Evolutionary conservation across 1,284 basidiomycete genomes (phyloP).

Genomic region (Ceratobasidium sp.): DNA sequence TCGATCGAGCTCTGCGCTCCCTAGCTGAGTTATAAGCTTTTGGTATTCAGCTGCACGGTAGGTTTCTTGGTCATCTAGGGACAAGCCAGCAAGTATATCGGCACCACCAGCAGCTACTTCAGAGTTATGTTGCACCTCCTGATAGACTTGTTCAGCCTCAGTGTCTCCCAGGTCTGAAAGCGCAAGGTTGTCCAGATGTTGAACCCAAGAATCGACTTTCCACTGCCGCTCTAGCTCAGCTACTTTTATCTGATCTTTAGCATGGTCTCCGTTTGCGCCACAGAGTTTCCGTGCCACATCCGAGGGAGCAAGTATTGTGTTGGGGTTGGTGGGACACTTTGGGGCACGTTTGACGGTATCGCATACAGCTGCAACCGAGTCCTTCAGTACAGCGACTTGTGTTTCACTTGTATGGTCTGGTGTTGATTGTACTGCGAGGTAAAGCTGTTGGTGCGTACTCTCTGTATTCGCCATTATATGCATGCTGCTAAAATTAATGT

Average conservation of each 20-base stretch:
- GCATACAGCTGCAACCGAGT: constrained; percentile 20
- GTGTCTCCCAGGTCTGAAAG: constrained; percentile 2
- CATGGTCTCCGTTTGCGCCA: constrained; percentile 37
- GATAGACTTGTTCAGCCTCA: constrained; percentile 16
- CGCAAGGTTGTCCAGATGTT: constrained; percentile 15
- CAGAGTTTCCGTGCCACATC: constrained; percentile 28
- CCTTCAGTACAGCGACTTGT: constrained; percentile 30
- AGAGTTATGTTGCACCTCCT: background rate
- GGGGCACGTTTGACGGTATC: constrained; percentile 13
- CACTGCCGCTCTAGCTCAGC: constrained; percentile 29
- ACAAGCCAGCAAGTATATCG: constrained; percentile 4
- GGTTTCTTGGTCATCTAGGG: background rate
- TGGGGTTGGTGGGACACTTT: constrained; percentile 7
- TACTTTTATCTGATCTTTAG: constrained; percentile 35
- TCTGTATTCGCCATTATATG: constrained; percentile 29
- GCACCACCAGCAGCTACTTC: constrained; percentile 24
- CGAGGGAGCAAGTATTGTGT: background rate
- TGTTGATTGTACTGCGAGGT: constrained; percentile 38
- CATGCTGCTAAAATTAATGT: constrained; percentile 40
- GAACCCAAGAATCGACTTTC: constrained; percentile 34
- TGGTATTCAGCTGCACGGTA: constrained; percentile 15
- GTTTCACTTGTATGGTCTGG: constrained; percentile 38
- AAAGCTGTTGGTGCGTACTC: constrained; percentile 17
- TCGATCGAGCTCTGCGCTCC: background rate
- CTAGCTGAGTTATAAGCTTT: constrained; percentile 9